phyloP scores from a whole-genome alignment of 345 rosid genomes.

The Kernera saxatilis region DNA sequence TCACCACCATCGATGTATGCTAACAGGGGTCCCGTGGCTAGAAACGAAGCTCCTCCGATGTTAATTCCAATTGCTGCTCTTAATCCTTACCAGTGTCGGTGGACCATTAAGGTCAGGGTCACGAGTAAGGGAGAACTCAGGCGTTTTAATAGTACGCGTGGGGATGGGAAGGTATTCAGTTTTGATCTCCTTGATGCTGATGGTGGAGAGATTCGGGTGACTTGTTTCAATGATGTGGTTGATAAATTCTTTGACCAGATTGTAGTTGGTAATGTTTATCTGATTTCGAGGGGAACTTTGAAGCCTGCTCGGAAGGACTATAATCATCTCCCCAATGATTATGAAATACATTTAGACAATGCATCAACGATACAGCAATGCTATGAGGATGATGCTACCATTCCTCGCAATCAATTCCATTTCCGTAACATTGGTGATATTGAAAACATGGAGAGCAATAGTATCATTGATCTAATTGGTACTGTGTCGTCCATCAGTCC shows the following conservation, averaged over 20 bases:
- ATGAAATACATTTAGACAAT: constrained; percentile 59
- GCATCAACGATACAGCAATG: constrained; percentile 63
- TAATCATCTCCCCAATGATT: constrained; percentile 82
- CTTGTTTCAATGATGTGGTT: constrained; percentile 87
- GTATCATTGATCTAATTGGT: constrained; percentile 63
- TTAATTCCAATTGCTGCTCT: constrained; percentile 73
- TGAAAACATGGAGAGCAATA: constrained; percentile 66
- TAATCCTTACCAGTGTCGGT: constrained; percentile 83
- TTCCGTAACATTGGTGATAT: constrained; percentile 61
- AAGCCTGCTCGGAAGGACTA: constrained; percentile 80
- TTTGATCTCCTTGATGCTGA: constrained; percentile 88
- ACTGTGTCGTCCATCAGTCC: constrained; percentile 61
- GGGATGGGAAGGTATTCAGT: constrained; percentile 85
- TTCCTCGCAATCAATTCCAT: constrained; percentile 70
- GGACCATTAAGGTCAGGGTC: constrained; percentile 95
- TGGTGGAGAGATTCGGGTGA: constrained; percentile 88
- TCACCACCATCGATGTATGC: constrained; percentile 50
- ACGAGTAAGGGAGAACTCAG: constrained; percentile 70
- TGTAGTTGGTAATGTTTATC: constrained; percentile 70
- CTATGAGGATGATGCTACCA: constrained; percentile 61
- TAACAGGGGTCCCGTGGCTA: constrained; percentile 69
- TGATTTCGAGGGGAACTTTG: constrained; percentile 70
- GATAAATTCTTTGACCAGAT: constrained; percentile 74
- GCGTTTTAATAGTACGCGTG: constrained; percentile 68
- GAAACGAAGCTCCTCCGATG: constrained; percentile 64